Conservation (phyloP, 768 basidiomycete genomes). For the Rubroboletus pulcherrimus region DNA sequence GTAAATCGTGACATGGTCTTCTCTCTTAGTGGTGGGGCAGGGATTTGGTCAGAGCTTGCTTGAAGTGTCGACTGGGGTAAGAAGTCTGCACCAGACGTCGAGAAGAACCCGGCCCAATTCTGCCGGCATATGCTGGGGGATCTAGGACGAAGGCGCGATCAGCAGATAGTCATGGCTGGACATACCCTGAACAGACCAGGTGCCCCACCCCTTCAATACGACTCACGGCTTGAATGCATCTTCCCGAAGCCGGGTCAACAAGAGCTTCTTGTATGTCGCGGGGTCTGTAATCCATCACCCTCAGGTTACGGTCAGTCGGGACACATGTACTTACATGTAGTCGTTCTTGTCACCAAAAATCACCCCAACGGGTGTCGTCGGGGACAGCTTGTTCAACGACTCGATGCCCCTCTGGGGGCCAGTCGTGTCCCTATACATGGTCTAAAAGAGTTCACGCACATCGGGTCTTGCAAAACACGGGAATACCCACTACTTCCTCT, state of each 20-base stretch:
- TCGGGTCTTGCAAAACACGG: background rate
- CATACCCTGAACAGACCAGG: constrained; percentile 22
- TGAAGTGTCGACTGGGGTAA: background rate
- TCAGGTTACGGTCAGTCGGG: background rate
- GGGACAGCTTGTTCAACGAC: constrained; percentile 40
- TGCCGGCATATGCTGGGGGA: constrained; percentile 27
- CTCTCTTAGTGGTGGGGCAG: background rate
- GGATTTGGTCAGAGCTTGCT: constrained; percentile 16
- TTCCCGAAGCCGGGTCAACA: constrained; percentile 22
- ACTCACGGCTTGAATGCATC: constrained; percentile 21
- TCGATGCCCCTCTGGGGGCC: constrained; percentile 53
- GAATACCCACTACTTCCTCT: constrained; percentile 53
- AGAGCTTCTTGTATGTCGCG: constrained; percentile 31
- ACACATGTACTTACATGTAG: constrained; percentile 41
- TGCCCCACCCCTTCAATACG: constrained; percentile 31
- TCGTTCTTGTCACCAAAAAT: constrained; percentile 50
- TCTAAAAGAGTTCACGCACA: constrained; percentile 31
- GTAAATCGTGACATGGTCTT: too few relatives aligned
- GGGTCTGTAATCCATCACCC: constrained; percentile 21
- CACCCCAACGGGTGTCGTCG: constrained; percentile 46
- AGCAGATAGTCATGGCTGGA: background rate
- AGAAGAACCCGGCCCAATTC: constrained; percentile 25
- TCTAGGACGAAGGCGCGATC: constrained; percentile 8
- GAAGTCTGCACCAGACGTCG: constrained; percentile 16
- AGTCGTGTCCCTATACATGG: constrained; percentile 59